A percentile compares a stretch with the other conserved stretches of the same genome.
phyloP scores from a whole-genome alignment of 352 stramenopile genomes.

The Phytophthora citricola region DNA sequence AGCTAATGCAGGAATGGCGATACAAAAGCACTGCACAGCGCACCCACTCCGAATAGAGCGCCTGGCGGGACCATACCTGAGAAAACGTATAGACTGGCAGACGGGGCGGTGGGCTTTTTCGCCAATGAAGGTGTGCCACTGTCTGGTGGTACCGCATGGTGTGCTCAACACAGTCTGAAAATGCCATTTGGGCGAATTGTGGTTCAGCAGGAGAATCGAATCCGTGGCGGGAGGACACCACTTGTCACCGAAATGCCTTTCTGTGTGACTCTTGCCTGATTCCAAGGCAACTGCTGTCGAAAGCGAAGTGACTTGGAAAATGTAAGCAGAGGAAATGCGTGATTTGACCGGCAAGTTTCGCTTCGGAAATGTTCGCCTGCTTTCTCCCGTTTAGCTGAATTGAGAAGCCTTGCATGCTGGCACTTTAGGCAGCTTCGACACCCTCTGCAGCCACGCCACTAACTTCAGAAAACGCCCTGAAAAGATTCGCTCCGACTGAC shows the following conservation, averaged over 20 bases:
- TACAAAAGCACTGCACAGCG: slow-evolving; percentile 6
- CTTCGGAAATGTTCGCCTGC: neutral
- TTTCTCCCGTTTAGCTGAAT: neutral
- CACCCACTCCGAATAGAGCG: slow-evolving; percentile 14
- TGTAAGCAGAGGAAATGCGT: neutral
- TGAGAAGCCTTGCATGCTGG: neutral
- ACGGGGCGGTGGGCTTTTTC: slow-evolving; percentile 9
- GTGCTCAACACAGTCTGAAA: neutral
- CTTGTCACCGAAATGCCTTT: slow-evolving; percentile 2
- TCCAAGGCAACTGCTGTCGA: neutral
- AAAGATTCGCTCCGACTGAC: neutral
- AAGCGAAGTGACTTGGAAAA: neutral
- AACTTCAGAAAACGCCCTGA: neutral
- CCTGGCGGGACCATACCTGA: slow-evolving; percentile 22
- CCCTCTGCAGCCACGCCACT: neutral
- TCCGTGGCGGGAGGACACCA: slow-evolving; percentile 9
- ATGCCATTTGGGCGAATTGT: neutral
- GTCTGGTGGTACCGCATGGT: slow-evolving; percentile 22
- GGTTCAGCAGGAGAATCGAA: neutral
- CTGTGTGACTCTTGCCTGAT: slow-evolving; percentile 5
- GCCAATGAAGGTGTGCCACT: slow-evolving; percentile 17
- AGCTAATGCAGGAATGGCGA: slow-evolving; percentile 26
- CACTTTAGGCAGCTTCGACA: neutral
- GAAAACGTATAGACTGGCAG: slow-evolving; percentile 16
- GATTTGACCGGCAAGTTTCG: neutral